Evolutionary conservation across 2,329 filamentous ascomycete species (phyloP), one percentile per base, ranked within the genome.

Genomic region (Dactylellina parvicollis): DNA sequence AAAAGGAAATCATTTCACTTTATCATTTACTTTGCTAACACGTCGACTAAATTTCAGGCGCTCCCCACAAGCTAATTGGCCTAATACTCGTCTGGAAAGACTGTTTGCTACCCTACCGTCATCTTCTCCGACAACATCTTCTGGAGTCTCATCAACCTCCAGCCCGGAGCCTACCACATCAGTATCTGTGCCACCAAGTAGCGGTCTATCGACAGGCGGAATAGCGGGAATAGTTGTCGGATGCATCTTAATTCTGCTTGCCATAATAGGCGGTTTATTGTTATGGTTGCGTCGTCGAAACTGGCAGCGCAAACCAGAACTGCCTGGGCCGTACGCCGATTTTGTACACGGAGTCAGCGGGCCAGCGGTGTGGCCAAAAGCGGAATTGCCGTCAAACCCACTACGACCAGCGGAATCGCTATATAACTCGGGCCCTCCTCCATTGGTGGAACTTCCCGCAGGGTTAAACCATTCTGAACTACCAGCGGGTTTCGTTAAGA

Each of bases 71-170:
- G 49, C 10, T 12, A 49, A 38, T 26, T 64, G 60, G 60, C 60
- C 60, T 10, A 55, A 64, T 36, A 36, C 36, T n/a, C 60, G 60
- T n/a, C 14, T 64, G n/a, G 36, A 22, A 34, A 40, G 55, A 34
- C 26, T 64, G 7, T 64, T 64, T 30, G 14, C 60, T 10, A 22
- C 49, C n/a, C n/a, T 1, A 47, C 47, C 7, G 28, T 16, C 3
- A 30, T 22, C 36, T 5, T 14, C 18, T 1, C 50, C 28, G n/a
- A 32, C 38, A 8, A 64, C 47, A 4, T n/a, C n/a, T n/a, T n/a
- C n/a, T n/a, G n/a, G n/a, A n/a, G 9, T 49, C 20, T 36, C 49
- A 20, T 1, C 49, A 16, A 47, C 36, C 20, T 34, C 49, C 10
- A 44, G n/a, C 16, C 20, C 42, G n/a, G 16, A 16, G n/a, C 12